Base-by-base conservation (phyloP, 192 early-diverging fungal species). In the Backusella westeae region DNA sequence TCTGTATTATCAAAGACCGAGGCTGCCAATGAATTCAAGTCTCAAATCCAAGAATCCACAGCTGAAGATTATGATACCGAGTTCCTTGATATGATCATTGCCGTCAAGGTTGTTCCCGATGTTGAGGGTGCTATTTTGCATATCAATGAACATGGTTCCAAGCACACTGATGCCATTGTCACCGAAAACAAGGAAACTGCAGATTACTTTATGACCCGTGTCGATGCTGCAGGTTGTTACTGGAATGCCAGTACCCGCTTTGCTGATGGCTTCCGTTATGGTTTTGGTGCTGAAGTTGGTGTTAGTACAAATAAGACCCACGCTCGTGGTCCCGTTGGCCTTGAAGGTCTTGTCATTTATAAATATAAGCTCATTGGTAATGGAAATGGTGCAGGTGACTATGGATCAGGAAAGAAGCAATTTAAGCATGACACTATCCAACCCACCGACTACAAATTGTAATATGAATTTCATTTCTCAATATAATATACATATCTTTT, bases 251-350 rank as follows among this genome's bases (percentile, higher is more conserved):
- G 90, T 74, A 97, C 96, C 23, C 86, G 98, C 21, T 98, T 99
- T 86, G 95, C 98, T 39, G 98, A 99, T 81, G 98, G 98, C 7
- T 99, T 99, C 91, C 89, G 97, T 70, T 98, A 97, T 84, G 98
- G 98, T 19, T 99, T 99, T 86, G 98, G 98, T 35, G 93, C 98
- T 0, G 98, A 99, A 84, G 96, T 99, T 74, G 98, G 98, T 34
- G 95, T 94, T 34, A 95, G 93, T 77, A 99, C 98, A 70, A 99
- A 99, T 88, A 99, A 99, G 84, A 98, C 97, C 1, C 98, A 99
- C 80, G 98, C 98, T 10, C 90, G 98, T 69, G 98, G 98, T 4
- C 98, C 98, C 1, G 98, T 98, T 4, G 98, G 98, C 0, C 85
- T 99, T 65, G 97, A 98, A 85, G 97, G 98, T 9, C 82, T 99